These are phyloP conservation scores for Moniliophthora roreri DNA, from an alignment of 1,284 basidiomycete genomes.

Conservation along the genomic window DNA sequence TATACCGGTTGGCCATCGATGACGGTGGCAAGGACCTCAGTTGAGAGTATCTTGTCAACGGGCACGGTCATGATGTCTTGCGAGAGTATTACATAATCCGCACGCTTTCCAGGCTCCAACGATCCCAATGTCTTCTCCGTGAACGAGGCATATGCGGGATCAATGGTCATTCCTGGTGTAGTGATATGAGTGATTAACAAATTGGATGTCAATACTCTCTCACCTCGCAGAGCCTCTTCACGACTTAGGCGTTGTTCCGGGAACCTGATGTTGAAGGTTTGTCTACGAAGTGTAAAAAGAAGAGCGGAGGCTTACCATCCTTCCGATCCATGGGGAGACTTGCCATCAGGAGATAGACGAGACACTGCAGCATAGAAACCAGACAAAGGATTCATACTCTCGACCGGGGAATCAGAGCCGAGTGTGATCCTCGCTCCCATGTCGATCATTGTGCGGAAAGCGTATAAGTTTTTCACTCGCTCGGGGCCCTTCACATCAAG, in stretches of 20 bases:
- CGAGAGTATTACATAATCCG: conserved; percentile 82
- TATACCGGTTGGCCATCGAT: conserved; percentile 77
- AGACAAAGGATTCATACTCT: conserved; percentile 71
- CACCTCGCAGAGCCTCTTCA: conserved; percentile 69
- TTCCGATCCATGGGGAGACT: conserved; percentile 77
- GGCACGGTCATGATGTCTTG: conserved; percentile 79
- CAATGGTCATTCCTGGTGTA: conserved; percentile 52
- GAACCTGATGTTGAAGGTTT: conserved; percentile 52
- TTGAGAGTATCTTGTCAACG: conserved; percentile 60
- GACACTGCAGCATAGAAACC: conserved; percentile 88
- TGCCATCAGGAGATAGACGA: conserved; percentile 68
- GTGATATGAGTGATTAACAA: background rate
- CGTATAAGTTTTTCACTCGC: conserved; percentile 83
- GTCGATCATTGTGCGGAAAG: conserved; percentile 74
- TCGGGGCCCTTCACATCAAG: conserved; percentile 62
- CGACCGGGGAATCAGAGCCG: conserved; percentile 91
- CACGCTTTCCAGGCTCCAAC: conserved; percentile 74
- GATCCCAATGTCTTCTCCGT: conserved; percentile 72
- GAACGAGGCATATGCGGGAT: conserved; percentile 87
- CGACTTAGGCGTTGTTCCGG: conserved; percentile 78
- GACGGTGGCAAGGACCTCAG: conserved; percentile 73
- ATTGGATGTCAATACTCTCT: conserved; percentile 7
- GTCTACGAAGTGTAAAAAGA: conserved; percentile 2
- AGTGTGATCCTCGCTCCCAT: conserved; percentile 65
- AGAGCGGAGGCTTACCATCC: conserved; percentile 64